Percentiles rank a stretch among this genome's conserved stretches.
Conservation (phyloP, 2,329 filamentous ascomycete species). For the Fusarium acutatum region DNA sequence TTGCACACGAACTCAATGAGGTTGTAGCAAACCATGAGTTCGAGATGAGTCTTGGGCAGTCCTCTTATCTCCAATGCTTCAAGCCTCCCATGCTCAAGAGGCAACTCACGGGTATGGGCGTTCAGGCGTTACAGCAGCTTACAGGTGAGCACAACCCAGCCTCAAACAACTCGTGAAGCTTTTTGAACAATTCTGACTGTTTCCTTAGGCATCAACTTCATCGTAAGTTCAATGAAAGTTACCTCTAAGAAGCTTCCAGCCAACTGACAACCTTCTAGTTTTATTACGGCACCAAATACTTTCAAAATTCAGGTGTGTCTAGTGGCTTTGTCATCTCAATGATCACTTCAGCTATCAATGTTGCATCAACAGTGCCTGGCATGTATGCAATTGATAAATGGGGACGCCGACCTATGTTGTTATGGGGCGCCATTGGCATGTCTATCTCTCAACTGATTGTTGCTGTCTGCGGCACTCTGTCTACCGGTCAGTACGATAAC, state of each 20-base stretch:
- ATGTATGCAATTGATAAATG: slow-evolving; percentile 50
- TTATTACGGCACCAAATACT: slow-evolving; percentile 53
- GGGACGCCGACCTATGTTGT: slow-evolving; percentile 66
- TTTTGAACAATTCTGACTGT: background rate
- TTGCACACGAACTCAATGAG: slow-evolving; percentile 64
- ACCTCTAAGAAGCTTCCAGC: background rate
- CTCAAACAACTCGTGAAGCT: fast-evolving
- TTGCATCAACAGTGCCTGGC: slow-evolving; percentile 49
- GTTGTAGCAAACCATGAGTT: slow-evolving; percentile 71
- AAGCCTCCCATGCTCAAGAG: slow-evolving; percentile 61
- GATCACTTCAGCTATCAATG: slow-evolving; percentile 52
- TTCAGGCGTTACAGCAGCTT: slow-evolving; percentile 64
- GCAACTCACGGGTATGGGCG: slow-evolving; percentile 69
- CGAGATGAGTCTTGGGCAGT: slow-evolving; percentile 62
- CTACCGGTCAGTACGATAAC: slow-evolving; percentile 58
- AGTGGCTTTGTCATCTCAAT: slow-evolving; percentile 50
- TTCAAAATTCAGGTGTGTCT: slow-evolving; percentile 49
- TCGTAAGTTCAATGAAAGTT: slow-evolving; percentile 40
- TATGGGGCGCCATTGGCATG: slow-evolving; percentile 72
- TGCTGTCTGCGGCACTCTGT: slow-evolving; percentile 64
- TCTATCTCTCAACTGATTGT: slow-evolving; percentile 67
- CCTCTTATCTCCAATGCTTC: slow-evolving; percentile 64
- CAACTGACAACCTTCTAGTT: slow-evolving; percentile 35
- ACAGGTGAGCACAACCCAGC: slow-evolving; percentile 2
- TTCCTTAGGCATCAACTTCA: slow-evolving; percentile 43